Conservation (phyloP, 371 early-diverging fungal genomes). For the Syncephalastrum sp. region DNA sequence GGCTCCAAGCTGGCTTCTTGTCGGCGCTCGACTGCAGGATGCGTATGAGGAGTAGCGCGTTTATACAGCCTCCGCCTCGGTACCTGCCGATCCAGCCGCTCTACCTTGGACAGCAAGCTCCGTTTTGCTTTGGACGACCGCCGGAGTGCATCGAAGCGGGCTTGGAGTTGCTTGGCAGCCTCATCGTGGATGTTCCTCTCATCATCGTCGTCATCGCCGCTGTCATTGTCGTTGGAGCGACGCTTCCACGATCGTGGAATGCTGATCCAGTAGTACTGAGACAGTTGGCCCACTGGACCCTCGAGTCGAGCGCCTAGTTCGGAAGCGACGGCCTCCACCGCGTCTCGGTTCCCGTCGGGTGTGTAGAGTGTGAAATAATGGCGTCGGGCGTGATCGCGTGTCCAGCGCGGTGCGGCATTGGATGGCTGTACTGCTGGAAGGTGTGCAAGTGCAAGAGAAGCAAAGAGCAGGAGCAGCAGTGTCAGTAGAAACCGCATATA, state of each 20-base stretch:
- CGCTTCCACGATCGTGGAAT: slow-evolving; percentile 16
- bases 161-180: slow-evolving; percentile 8
- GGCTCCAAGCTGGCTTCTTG: slow-evolving; percentile 18
- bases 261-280: slow-evolving; percentile 64
- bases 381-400: slow-evolving; percentile 31
- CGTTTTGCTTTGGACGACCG: slow-evolving; percentile 12
- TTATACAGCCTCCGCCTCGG: slow-evolving; percentile 30
- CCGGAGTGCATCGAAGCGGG: slow-evolving; percentile 12
- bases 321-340: slow-evolving; percentile 38
- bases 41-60: slow-evolving; percentile 11
- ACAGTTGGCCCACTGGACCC: slow-evolving; percentile 70
- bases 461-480: no score
- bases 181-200: slow-evolving; percentile 11
- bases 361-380: slow-evolving; percentile 54
- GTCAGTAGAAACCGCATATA: no score
- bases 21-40: slow-evolving; percentile 19
- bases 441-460: no score
- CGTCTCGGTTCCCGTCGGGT: slow-evolving; percentile 27
- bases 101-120: slow-evolving; percentile 14
- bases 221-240: neutral
- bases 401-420: neutral
- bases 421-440: no score
- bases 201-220: slow-evolving; percentile 11
- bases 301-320: slow-evolving; percentile 51
- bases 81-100: slow-evolving; percentile 31